Conservation (phyloP, 257 asterid genomes). For the Salvia miltiorrhiza region DNA sequence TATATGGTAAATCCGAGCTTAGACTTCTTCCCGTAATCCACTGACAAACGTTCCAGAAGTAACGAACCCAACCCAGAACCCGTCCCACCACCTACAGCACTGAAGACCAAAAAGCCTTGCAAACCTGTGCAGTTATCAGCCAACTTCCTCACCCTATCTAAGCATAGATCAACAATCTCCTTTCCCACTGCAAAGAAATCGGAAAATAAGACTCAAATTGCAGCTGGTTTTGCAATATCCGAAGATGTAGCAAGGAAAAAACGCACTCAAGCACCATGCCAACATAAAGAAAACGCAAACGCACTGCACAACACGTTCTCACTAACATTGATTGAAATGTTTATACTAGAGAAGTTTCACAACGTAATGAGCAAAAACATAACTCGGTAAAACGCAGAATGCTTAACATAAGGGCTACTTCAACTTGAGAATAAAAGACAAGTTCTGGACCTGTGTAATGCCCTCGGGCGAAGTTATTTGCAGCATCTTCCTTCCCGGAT, state of each 20-base stretch:
- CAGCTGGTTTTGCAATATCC: background rate
- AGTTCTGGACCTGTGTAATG: conserved; percentile 65
- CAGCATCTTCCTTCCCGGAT: conserved; percentile 95
- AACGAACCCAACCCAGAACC: conserved; percentile 88
- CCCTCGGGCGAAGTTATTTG: conserved; percentile 88
- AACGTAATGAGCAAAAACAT: background rate
- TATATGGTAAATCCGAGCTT: conserved; percentile 82
- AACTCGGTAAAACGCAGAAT: background rate
- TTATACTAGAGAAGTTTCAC: background rate
- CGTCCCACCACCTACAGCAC: conserved; percentile 86
- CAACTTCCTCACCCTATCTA: conserved; percentile 82
- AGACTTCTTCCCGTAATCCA: conserved; percentile 77
- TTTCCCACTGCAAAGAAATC: conserved; percentile 60
- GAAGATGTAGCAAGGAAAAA: background rate
- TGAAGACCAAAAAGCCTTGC: conserved; percentile 89
- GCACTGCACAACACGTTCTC: background rate
- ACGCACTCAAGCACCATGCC: background rate
- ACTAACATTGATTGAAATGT: background rate
- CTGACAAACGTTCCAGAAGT: conserved; percentile 72
- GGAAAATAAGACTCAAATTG: background rate
- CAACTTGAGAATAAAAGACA: background rate
- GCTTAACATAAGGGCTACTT: background rate
- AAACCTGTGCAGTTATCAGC: conserved; percentile 94
- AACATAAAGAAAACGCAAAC: background rate
- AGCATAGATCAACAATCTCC: conserved; percentile 82